Evolutionary conservation across 192 early-diverging fungal species (phyloP).

Genomic region (Allomyces javanicus): DNA sequence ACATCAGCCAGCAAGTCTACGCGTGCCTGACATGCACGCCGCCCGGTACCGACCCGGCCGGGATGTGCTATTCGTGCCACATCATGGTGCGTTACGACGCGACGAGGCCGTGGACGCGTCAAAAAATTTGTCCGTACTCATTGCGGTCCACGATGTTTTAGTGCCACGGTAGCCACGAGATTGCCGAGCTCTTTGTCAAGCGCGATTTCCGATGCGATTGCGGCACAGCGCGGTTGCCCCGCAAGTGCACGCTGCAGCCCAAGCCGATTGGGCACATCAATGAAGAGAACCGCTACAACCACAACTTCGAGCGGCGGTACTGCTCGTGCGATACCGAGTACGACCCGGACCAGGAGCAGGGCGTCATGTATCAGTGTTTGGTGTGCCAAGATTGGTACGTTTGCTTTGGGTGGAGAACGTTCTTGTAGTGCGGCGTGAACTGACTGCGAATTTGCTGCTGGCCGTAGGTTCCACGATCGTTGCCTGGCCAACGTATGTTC

Average conservation of each 20-base stretch:
- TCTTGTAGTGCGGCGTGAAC: too few relatives aligned
- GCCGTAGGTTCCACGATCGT: conserved; percentile 28
- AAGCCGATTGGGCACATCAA: conserved; percentile 25
- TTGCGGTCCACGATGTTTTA: conserved; percentile 1
- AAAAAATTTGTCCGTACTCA: background rate
- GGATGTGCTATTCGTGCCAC: conserved; percentile 59
- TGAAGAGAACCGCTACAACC: conserved; percentile 52
- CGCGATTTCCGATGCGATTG: conserved; percentile 79
- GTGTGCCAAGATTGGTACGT: conserved; percentile 63
- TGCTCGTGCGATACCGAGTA: conserved; percentile 70
- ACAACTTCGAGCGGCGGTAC: conserved; percentile 65
- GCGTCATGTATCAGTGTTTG: conserved; percentile 66
- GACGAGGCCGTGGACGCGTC: background rate
- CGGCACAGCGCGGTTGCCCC: conserved; percentile 35
- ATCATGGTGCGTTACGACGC: conserved; percentile 31
- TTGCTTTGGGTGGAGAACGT: too few relatives aligned
- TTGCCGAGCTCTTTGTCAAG: conserved; percentile 71
- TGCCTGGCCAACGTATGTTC: conserved; percentile 13
- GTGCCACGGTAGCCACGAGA: conserved; percentile 46
- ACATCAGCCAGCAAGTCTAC: conserved; percentile 59
- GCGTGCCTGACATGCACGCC: conserved; percentile 57
- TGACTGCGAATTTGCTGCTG: too few relatives aligned
- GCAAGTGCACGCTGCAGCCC: conserved; percentile 20
- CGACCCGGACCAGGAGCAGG: conserved; percentile 46
- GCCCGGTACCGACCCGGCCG: conserved; percentile 14